Base-by-base conservation (phyloP, 2,329 filamentous ascomycete species). In the Fusarium falciforme region DNA sequence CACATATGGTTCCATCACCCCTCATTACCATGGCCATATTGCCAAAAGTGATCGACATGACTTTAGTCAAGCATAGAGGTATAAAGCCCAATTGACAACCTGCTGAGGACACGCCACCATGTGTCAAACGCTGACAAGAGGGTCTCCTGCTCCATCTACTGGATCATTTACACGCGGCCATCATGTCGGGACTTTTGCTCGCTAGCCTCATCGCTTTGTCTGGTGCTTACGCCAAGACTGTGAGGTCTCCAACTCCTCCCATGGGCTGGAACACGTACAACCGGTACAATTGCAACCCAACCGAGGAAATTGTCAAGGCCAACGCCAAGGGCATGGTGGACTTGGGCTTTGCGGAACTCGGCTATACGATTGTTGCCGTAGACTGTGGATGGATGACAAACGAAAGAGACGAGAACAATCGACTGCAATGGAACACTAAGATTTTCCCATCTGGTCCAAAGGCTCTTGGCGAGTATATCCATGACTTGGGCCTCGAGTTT, bases 231-330 rank as follows among this genome's bases (percentile, higher is more conserved):
- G 72, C 66, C 14, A 66, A 69, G 20, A 75, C 62, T 0, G 70
- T 67, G 1, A 78, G 69, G 29, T 80, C 80, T 1, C 72, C 78
- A 6, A 83, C 83, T 1, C 85, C 85, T 3, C 83, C 83, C 0
- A 85, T 86, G 85, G 84, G 88, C 14, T 91, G 89, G 89, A 91
- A 91, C 69, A 87, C 85, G 3, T 91, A 91, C 73, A 91, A 91
- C 63, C 84, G 85, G 47, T 78, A 78, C 16, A 67, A 65, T 17
- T 78, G 77, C 36, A 62, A 54, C 5, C 72, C 73, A 0, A 66
- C 69, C 0, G 77, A 78, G 25, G 62, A 67, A 0, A 73, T 78
- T 17, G 77, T 78, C 52, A 78, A 77, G 42, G 79, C 82, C 4
- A 90, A 89, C 66, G 87, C 88, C 0, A 80, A 88, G 47, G 89